These are phyloP conservation scores for Gossypium aridum DNA, from an alignment of 441 rosid genomes.

Conservation along the genomic window DNA sequence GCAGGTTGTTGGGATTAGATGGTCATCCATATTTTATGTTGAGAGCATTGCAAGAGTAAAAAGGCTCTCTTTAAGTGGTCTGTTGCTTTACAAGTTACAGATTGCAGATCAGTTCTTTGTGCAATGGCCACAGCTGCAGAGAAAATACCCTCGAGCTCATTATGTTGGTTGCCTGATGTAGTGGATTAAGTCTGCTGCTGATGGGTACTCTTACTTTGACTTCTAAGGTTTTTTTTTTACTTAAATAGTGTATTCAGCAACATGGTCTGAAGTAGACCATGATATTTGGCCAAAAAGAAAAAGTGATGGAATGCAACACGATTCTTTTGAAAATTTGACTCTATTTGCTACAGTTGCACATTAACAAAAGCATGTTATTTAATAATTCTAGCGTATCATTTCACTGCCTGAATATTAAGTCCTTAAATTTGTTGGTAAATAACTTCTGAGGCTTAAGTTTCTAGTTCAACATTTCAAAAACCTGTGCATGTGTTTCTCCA, in stretches of 20 bases:
- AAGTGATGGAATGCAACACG: background rate
- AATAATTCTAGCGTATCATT: background rate
- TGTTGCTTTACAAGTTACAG: slow-evolving; percentile 64
- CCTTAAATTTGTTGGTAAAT: background rate
- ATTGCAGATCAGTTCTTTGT: slow-evolving; percentile 85
- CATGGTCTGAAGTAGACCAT: background rate
- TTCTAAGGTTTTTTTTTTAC: slow-evolving; percentile 1
- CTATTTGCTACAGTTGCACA: background rate
- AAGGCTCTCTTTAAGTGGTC: slow-evolving; percentile 77
- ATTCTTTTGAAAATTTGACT: background rate
- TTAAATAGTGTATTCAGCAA: slow-evolving; percentile 2
- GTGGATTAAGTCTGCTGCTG: slow-evolving; percentile 13
- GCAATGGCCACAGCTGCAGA: slow-evolving; percentile 81
- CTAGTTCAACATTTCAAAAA: background rate
- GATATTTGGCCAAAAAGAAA: background rate
- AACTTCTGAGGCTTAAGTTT: background rate
- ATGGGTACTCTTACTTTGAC: slow-evolving; percentile 4
- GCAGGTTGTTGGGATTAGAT: slow-evolving; percentile 69
- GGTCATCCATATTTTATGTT: slow-evolving; percentile 74
- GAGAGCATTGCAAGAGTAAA: slow-evolving; percentile 93
- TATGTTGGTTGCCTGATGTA: slow-evolving; percentile 86
- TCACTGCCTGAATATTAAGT: background rate
- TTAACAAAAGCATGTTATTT: background rate
- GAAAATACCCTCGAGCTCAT: slow-evolving; percentile 57
- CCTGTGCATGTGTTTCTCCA: slow-evolving; percentile 30